Conservation (phyloP, 352 stramenopile genomes). For the Phytophthora nicotianae region DNA sequence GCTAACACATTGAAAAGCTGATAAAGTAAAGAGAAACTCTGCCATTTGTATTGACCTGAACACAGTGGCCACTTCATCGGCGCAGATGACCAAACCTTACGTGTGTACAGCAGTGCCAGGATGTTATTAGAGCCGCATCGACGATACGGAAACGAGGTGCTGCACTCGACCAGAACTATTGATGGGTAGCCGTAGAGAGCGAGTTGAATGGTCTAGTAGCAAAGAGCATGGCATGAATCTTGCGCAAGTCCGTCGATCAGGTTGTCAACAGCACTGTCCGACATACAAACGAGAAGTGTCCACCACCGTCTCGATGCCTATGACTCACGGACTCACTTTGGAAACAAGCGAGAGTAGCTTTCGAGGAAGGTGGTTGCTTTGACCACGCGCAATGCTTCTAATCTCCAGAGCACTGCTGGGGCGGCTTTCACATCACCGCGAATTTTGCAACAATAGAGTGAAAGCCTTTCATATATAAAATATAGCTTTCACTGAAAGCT, state of each 20-base stretch:
- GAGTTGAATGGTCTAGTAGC: neutral
- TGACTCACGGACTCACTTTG: neutral
- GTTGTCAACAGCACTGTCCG: neutral
- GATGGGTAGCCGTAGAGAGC: no score
- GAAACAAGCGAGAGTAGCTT: no score
- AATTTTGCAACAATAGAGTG: neutral
- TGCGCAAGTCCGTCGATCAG: conserved; percentile 1
- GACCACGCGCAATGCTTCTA: neutral
- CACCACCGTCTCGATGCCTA: neutral
- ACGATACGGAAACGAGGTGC: conserved; percentile 1
- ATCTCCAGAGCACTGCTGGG: neutral
- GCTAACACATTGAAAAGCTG: neutral
- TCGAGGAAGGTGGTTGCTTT: no score
- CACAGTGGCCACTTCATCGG: conserved; percentile 7
- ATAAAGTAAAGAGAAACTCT: conserved; percentile 6
- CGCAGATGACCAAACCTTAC: conserved; percentile 16
- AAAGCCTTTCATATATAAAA: neutral
- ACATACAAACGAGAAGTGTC: neutral
- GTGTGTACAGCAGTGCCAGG: neutral
- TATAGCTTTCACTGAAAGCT: no score
- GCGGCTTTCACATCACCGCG: conserved; percentile 4
- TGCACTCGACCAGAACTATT: neutral
- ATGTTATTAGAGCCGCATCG: conserved; percentile 6
- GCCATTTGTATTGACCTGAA: conserved; percentile 9
- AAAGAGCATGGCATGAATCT: neutral